phyloP scores from a whole-genome alignment of 345 rosid species.

The Syzygium jambos region DNA sequence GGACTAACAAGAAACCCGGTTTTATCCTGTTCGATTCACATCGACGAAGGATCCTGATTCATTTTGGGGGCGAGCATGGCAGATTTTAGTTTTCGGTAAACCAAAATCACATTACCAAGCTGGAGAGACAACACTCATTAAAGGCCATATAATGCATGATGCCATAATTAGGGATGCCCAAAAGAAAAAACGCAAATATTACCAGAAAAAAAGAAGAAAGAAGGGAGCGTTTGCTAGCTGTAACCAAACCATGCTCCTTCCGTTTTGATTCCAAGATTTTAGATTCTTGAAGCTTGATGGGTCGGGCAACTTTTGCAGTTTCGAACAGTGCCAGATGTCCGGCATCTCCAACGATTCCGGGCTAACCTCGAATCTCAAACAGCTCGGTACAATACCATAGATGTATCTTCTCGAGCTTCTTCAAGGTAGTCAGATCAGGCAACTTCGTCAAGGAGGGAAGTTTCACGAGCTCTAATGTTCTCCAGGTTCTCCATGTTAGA shows the following conservation, averaged over 20 bases:
- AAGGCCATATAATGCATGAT: not conserved
- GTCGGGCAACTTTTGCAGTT: not conserved
- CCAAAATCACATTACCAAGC: not conserved
- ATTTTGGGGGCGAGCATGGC: not conserved
- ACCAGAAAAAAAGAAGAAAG: fast-evolving
- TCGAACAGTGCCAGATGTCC: fast-evolving
- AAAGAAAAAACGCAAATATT: too few relatives aligned
- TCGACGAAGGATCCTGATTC: not conserved
- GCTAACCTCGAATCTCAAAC: fast-evolving
- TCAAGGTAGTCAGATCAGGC: fast-evolving
- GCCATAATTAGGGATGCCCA: too few relatives aligned
- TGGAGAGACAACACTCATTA: not conserved
- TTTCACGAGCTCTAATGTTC: too few relatives aligned
- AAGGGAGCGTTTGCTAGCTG: not conserved
- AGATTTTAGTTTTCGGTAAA: too few relatives aligned
- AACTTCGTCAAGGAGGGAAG: not conserved
- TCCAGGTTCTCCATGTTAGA: not conserved
- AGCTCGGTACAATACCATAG: fast-evolving
- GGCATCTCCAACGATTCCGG: fast-evolving
- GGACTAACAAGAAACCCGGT: too few relatives aligned
- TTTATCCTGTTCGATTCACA: too few relatives aligned
- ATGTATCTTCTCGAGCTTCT: fast-evolving
- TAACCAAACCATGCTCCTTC: too few relatives aligned
- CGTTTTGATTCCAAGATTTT: fast-evolving
- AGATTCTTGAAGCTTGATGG: fast-evolving